Conservation (phyloP, 2,329 filamentous ascomycete species). For the Aureobasidium musti region DNA sequence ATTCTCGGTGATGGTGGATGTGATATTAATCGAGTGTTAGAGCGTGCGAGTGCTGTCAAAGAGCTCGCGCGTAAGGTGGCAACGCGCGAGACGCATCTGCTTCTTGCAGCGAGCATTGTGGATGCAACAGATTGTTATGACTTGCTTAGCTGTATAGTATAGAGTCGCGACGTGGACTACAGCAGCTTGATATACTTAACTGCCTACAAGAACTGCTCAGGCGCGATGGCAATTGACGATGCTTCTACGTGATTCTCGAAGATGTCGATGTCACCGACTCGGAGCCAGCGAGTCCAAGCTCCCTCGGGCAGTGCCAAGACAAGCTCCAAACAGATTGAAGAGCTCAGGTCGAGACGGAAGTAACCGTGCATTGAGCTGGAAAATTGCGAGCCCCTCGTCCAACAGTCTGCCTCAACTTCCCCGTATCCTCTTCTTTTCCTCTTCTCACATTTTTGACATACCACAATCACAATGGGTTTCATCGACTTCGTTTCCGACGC, state of each 20-base stretch:
- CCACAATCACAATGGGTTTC: constrained; percentile 63
- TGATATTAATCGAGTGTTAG: constrained; percentile 11
- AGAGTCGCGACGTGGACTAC: neutral
- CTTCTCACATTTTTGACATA: constrained; percentile 27
- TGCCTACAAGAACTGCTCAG: constrained; percentile 4
- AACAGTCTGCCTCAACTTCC: constrained; percentile 24
- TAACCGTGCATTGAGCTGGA: constrained; percentile 1
- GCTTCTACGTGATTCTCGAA: constrained; percentile 28
- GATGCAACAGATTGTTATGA: neutral
- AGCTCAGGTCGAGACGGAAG: constrained; percentile 5
- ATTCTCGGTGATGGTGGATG: constrained; percentile 9
- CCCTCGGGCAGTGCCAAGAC: neutral
- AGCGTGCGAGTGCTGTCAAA: neutral
- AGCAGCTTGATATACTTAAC: constrained; percentile 26
- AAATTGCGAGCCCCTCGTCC: constrained; percentile 23
- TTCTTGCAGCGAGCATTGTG: constrained; percentile 28
- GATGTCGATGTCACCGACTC: constrained; percentile 20
- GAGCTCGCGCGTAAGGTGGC: constrained; percentile 8
- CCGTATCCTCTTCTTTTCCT: constrained; percentile 24
- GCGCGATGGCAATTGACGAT: constrained; percentile 17
- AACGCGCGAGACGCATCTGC: constrained; percentile 18
- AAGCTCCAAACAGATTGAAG: neutral
- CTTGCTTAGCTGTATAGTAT: neutral
- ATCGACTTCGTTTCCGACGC: constrained; percentile 66
- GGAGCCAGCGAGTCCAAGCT: constrained; percentile 1